Evolutionary conservation across 179 eudicot species (phyloP).

Genomic region (Pouteria campechiana): DNA sequence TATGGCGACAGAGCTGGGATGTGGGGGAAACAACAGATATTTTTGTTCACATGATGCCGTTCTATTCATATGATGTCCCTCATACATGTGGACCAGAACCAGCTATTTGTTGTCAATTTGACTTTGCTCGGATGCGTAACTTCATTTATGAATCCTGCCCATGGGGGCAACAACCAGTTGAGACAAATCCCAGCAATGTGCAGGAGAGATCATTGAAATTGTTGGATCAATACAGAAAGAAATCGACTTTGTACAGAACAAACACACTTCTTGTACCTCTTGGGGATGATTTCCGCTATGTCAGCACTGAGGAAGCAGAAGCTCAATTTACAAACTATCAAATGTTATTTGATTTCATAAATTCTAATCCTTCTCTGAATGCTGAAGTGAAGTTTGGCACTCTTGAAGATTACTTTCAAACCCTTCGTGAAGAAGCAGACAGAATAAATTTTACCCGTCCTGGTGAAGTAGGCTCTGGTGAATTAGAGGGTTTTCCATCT

Average conservation of each 20-base stretch:
- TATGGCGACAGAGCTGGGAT: conserved; percentile 99
- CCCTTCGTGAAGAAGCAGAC: conserved; percentile 84
- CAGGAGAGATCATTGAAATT: conserved; percentile 65
- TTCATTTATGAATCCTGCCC: conserved; percentile 85
- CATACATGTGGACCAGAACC: conserved; percentile 99
- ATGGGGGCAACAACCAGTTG: conserved; percentile 82
- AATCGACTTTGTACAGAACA: conserved; percentile 85
- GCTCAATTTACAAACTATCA: conserved; percentile 94
- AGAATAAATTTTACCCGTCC: conserved; percentile 79
- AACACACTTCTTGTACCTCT: conserved; percentile 90
- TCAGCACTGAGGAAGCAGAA: conserved; percentile 92
- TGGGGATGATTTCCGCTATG: conserved; percentile 95
- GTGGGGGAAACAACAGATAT: conserved; percentile 82
- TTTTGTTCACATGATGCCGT: conserved; percentile 99
- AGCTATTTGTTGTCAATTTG: conserved; percentile 94
- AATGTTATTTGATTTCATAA: conserved; percentile 79
- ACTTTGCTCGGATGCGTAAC: conserved; percentile 88
- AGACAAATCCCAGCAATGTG: conserved; percentile 76
- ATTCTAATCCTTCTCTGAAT: conserved; percentile 75
- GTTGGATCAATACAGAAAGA: conserved; percentile 89
- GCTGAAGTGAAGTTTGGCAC: conserved; percentile 96
- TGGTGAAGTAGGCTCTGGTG: conserved; percentile 77
- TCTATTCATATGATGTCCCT: conserved; percentile 92
- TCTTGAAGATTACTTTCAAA: conserved; percentile 81
- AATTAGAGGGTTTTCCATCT: conserved; percentile 87